Conservation (phyloP, 2,329 filamentous ascomycete species). For the Ampelomyces quisqualis region DNA sequence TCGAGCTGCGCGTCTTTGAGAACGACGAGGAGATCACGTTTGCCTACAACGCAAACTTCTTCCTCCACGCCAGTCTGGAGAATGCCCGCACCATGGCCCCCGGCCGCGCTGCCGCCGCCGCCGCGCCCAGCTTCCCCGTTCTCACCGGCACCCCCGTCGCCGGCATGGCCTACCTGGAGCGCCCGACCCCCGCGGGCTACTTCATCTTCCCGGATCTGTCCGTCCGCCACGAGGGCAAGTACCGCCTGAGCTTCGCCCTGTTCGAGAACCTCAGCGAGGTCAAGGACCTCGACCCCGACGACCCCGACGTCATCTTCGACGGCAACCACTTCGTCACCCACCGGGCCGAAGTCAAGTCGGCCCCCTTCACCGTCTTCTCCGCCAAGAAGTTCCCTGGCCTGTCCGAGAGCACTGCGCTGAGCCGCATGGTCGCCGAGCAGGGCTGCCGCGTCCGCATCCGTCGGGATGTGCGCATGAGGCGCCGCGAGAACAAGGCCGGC, state of each 20-base stretch:
- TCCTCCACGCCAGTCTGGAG: slow-evolving; percentile 87
- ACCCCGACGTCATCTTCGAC: slow-evolving; percentile 46
- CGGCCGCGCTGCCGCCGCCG: slow-evolving; percentile 66
- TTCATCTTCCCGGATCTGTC: slow-evolving; percentile 98
- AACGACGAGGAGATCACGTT: slow-evolving; percentile 72
- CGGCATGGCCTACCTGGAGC: slow-evolving; percentile 93
- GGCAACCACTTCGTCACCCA: slow-evolving; percentile 67
- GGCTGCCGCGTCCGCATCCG: slow-evolving; percentile 95
- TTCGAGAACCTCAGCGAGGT: slow-evolving; percentile 91
- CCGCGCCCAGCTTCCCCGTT: slow-evolving; percentile 75
- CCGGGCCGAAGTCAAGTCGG: slow-evolving; percentile 85
- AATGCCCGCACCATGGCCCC: slow-evolving; percentile 80
- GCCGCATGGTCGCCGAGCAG: slow-evolving; percentile 90
- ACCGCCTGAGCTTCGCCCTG: slow-evolving; percentile 85
- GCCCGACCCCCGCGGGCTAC: slow-evolving; percentile 77
- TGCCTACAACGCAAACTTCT: slow-evolving; percentile 94
- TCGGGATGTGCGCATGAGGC: slow-evolving; percentile 88
- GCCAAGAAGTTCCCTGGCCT: slow-evolving; percentile 98
- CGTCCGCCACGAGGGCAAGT: slow-evolving; percentile 91
- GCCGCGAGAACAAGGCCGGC: slow-evolving; percentile 72
- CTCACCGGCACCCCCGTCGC: slow-evolving; percentile 93
- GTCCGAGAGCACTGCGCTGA: slow-evolving; percentile 83
- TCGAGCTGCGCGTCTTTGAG: slow-evolving; percentile 84
- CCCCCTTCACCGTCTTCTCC: slow-evolving; percentile 84
- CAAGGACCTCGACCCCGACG: slow-evolving; percentile 69